A percentile compares a stretch with the other conserved stretches of the same genome.
These are phyloP conservation scores for Crithidia expoeki DNA, from an alignment of 208 protist genomes.

Conservation along the genomic window DNA sequence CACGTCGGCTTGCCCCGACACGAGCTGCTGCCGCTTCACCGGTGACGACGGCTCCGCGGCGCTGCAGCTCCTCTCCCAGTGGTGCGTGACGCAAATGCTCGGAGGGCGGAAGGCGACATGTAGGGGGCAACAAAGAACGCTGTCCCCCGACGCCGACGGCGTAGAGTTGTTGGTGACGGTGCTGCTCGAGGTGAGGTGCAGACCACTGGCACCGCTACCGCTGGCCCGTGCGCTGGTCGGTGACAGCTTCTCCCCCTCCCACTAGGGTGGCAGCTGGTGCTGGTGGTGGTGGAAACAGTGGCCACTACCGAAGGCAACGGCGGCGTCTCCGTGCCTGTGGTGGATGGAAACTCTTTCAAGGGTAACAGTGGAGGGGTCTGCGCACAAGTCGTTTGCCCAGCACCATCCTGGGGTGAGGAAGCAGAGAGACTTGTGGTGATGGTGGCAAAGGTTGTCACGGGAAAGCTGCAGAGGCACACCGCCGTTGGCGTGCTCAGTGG, in stretches of 20 bases:
- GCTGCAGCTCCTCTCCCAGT: not conserved
- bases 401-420: not conserved
- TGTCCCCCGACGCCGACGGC: conserved; percentile 11
- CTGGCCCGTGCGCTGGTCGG: not conserved
- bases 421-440: not conserved
- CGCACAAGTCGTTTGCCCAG: too few relatives aligned
- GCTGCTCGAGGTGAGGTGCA: conserved; percentile 21
- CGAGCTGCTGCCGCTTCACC: conserved; percentile 9
- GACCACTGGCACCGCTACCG: not conserved
- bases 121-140: conserved; percentile 16
- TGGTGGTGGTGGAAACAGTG: not conserved
- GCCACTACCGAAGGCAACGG: conserved; percentile 15
- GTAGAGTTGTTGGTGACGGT: not conserved
- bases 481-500: not conserved
- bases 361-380: not conserved
- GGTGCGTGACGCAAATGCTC: conserved; percentile 20
- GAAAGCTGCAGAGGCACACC: conserved; percentile 25
- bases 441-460: not conserved
- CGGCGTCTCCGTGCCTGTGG: conserved; percentile 1
- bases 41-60: not conserved
- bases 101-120: conserved; percentile 18
- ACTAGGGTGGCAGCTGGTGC: not conserved
- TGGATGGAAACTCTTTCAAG: not conserved
- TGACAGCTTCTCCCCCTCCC: conserved; percentile 6
- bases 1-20: conserved; percentile 8